phyloP scores from a whole-genome alignment of 768 basidiomycete species.

The Naganishia randhawae region DNA sequence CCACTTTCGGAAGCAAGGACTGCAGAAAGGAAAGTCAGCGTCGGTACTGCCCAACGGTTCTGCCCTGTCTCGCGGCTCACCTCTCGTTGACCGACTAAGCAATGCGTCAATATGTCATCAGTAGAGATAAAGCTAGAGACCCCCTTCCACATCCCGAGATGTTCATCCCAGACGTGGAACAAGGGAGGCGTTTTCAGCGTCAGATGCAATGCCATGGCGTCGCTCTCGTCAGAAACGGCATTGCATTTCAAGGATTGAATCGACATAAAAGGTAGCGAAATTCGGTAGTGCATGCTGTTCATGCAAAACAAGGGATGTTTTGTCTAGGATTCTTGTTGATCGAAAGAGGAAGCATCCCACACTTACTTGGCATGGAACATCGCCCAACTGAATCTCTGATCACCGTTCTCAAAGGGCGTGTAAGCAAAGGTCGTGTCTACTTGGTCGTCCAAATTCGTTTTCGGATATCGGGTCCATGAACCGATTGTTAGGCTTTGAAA shows the following conservation, averaged over 20 bases:
- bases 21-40: not conserved
- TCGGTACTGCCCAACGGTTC: not conserved
- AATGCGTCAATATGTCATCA: slow-evolving; percentile 11
- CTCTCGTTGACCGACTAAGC: not conserved
- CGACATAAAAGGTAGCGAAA: slow-evolving; percentile 6
- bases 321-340: too few species aligned
- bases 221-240: not conserved
- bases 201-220: not conserved
- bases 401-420: slow-evolving; percentile 7
- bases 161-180: not conserved
- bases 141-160: not conserved
- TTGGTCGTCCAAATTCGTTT: not conserved
- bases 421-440: slow-evolving; percentile 18
- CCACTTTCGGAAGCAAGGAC: not conserved
- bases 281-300: not conserved
- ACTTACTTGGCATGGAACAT: slow-evolving; percentile 13
- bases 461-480: not conserved
- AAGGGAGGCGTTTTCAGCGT: not conserved
- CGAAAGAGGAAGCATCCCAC: too few species aligned
- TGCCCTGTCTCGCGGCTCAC: not conserved
- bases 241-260: not conserved
- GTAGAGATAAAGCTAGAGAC: slow-evolving; percentile 1
- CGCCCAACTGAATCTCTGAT: slow-evolving; percentile 14
- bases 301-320: not conserved
- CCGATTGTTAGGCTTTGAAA: slow-evolving; percentile 11